Evolutionary conservation across 441 rosid species (phyloP).

Genomic region (Populus hybrid): DNA sequence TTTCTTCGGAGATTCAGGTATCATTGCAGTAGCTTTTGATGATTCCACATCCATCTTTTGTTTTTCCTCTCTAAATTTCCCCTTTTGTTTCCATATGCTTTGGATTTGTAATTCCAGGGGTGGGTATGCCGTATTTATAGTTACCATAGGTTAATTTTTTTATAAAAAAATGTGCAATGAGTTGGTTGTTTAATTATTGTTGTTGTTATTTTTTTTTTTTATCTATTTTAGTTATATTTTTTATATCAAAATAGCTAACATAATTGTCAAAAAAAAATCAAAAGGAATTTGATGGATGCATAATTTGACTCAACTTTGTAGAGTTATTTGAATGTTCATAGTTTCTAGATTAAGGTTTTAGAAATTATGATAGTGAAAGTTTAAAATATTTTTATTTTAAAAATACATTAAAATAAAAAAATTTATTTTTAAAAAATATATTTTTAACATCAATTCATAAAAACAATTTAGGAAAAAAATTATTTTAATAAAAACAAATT

Average conservation of each 20-base stretch:
- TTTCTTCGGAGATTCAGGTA: constrained; percentile 1
- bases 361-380: no score
- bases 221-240: no score
- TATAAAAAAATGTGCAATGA: neutral
- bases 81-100: neutral
- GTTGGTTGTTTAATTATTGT: no score
- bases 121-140: neutral
- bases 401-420: no score
- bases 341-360: no score
- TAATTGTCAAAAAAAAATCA: no score
- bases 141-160: neutral
- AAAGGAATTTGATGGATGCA: neutral
- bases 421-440: no score
- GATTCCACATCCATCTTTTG: neutral
- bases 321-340: neutral
- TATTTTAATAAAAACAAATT: no score
- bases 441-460: no score
- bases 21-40: neutral
- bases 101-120: neutral
- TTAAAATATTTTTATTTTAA: no score
- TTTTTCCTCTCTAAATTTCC: neutral
- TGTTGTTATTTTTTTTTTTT: neutral
- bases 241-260: neutral
- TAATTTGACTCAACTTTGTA: neutral
- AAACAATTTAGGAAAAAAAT: no score